Evolutionary conservation across 345 rosid genomes (phyloP).

Genomic region (Salix suchowensis): DNA sequence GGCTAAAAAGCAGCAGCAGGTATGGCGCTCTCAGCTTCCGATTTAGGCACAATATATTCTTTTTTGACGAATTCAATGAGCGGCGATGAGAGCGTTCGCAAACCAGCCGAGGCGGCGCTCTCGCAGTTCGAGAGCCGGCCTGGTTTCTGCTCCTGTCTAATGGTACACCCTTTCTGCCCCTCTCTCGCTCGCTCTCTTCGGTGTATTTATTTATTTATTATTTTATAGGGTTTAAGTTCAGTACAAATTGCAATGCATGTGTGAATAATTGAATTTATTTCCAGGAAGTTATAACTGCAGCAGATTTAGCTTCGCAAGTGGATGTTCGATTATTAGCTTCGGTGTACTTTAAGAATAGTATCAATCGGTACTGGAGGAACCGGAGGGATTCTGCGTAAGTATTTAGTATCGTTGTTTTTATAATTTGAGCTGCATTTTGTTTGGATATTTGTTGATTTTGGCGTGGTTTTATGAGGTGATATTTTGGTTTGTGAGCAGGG

Average conservation of each 20-base stretch:
- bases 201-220: constrained; percentile 11
- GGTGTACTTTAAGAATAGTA: constrained; percentile 86
- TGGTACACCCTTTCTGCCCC: constrained; percentile 46
- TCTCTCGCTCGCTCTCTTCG: constrained; percentile 18
- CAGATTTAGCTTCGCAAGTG: constrained; percentile 78
- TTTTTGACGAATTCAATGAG: constrained; percentile 85
- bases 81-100: constrained; percentile 67
- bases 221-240: constrained; percentile 5
- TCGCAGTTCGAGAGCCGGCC: constrained; percentile 82
- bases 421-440: not conserved
- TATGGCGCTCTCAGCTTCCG: constrained; percentile 92
- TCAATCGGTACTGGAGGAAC: constrained; percentile 82
- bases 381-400: constrained; percentile 74
- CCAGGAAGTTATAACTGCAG: constrained; percentile 84
- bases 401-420: not conserved
- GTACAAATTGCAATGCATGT: constrained; percentile 1
- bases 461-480: not conserved
- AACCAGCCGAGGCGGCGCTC: constrained; percentile 87
- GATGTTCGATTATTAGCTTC: constrained; percentile 92
- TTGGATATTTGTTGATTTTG: not conserved
- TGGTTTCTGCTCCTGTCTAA: constrained; percentile 91
- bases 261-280: not conserved
- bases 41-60: constrained; percentile 73
- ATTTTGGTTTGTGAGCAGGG: constrained; percentile 40
- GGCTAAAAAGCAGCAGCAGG: not conserved